Percentiles rank a stretch among this genome's conserved stretches.
These are phyloP conservation scores for Stagonosporopsis cucurbitacearum DNA, from an alignment of 2,329 filamentous ascomycete genomes.

Conservation along the genomic window DNA sequence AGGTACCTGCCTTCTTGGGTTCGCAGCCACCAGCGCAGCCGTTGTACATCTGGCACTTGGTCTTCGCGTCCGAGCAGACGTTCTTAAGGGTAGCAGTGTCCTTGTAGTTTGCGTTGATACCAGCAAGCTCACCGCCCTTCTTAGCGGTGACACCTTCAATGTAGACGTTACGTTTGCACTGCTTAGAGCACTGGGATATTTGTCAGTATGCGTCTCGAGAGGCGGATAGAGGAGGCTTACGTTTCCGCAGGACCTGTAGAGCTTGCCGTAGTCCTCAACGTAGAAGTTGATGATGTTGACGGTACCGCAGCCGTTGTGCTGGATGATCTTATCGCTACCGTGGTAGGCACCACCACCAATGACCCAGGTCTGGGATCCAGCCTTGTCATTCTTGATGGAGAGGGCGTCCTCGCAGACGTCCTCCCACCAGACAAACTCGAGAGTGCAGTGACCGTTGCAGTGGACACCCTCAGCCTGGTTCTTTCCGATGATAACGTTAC, in stretches of 20 bases:
- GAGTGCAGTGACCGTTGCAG: slow-evolving; percentile 56
- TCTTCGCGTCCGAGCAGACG: slow-evolving; percentile 31
- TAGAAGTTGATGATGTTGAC: slow-evolving; percentile 47
- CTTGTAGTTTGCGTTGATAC: slow-evolving; percentile 59
- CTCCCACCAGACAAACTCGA: slow-evolving; percentile 53
- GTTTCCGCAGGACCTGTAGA: slow-evolving; percentile 56
- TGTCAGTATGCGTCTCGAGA: not conserved
- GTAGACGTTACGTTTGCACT: slow-evolving; percentile 52
- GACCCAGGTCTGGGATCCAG: slow-evolving; percentile 44
- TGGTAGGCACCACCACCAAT: slow-evolving; percentile 51
- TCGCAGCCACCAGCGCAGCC: slow-evolving; percentile 38
- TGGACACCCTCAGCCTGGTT: slow-evolving; percentile 61
- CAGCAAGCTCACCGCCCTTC: slow-evolving; percentile 52
- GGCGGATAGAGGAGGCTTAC: slow-evolving; percentile 14
- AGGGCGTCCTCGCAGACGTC: slow-evolving; percentile 51
- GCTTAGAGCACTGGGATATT: slow-evolving; percentile 48
- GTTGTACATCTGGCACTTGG: slow-evolving; percentile 38
- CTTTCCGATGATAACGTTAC: slow-evolving; percentile 61
- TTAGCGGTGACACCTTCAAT: slow-evolving; percentile 52
- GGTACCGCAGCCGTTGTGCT: slow-evolving; percentile 51
- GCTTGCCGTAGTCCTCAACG: slow-evolving; percentile 43
- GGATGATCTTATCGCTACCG: slow-evolving; percentile 49
- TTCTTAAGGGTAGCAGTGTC: slow-evolving; percentile 53
- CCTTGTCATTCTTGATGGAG: slow-evolving; percentile 39
- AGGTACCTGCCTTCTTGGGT: slow-evolving; percentile 34